These are phyloP conservation scores for Tetrahymena thermophila DNA, from an alignment of 73 alveolate species.

Conservation along the genomic window DNA sequence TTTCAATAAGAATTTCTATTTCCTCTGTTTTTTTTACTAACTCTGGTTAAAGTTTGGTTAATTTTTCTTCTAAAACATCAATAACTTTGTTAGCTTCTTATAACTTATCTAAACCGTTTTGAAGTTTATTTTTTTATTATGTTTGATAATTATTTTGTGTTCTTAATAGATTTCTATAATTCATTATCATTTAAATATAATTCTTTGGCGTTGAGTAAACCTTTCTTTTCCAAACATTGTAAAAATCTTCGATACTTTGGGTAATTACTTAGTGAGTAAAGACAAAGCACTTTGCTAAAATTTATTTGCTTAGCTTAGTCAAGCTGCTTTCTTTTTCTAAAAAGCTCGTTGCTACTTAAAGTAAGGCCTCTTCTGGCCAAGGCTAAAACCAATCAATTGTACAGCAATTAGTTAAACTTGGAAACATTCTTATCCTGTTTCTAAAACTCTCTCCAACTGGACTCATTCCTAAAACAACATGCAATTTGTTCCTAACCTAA, in stretches of 20 bases:
- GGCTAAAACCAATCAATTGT: slow-evolving; percentile 92
- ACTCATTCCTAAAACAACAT: slow-evolving; percentile 79
- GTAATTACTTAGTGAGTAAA: slow-evolving; percentile 56
- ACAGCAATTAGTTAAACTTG: slow-evolving; percentile 90
- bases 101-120: slow-evolving; percentile 63
- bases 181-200: slow-evolving; percentile 71
- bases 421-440: slow-evolving; percentile 83
- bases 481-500: slow-evolving; percentile 83
- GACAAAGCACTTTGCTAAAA: slow-evolving; percentile 56
- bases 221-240: slow-evolving; percentile 68
- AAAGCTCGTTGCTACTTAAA: slow-evolving; percentile 82
- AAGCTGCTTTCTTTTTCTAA: slow-evolving; percentile 70
- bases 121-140: slow-evolving; percentile 48
- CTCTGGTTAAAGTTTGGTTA: slow-evolving; percentile 63
- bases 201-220: slow-evolving; percentile 93
- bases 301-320: slow-evolving; percentile 72
- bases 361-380: slow-evolving; percentile 97
- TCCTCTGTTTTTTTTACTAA: slow-evolving; percentile 63
- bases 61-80: slow-evolving; percentile 55
- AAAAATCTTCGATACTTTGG: slow-evolving; percentile 41
- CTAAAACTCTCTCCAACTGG: slow-evolving; percentile 96
- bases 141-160: slow-evolving; percentile 63
- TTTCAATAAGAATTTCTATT: slow-evolving; percentile 43
- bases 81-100: slow-evolving; percentile 65
- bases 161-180: slow-evolving; percentile 65